Conservation (phyloP, 2,329 filamentous ascomycete genomes). For the Aspergillus fructus region DNA sequence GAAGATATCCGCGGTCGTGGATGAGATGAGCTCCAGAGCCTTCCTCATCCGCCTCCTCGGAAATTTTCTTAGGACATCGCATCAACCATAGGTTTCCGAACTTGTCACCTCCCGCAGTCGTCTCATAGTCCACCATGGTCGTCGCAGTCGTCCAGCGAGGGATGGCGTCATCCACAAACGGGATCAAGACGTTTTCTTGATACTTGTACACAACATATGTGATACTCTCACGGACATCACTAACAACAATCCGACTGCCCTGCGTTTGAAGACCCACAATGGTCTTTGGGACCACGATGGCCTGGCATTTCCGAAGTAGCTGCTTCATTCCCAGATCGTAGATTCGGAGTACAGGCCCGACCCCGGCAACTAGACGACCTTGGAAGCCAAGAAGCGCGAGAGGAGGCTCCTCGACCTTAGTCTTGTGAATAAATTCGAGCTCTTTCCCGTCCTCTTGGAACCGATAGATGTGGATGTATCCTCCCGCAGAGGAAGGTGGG, state of each 20-base stretch:
- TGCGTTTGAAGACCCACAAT: constrained; percentile 88
- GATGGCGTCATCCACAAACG: constrained; percentile 88
- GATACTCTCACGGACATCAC: constrained; percentile 88
- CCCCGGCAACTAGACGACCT: constrained; percentile 80
- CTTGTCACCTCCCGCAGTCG: constrained; percentile 90
- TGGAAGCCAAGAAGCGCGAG: constrained; percentile 92
- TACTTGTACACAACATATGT: constrained; percentile 93
- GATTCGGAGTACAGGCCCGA: constrained; percentile 77
- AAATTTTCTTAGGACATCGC: constrained; percentile 80
- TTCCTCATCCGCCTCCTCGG: constrained; percentile 87
- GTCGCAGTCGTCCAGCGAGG: constrained; percentile 87
- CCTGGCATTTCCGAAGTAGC: constrained; percentile 86
- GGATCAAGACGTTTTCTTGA: constrained; percentile 85
- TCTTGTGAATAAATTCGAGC: constrained; percentile 95
- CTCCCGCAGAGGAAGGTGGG: constrained; percentile 72
- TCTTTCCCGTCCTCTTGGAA: constrained; percentile 84
- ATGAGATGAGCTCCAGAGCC: constrained; percentile 86
- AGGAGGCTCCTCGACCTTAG: constrained; percentile 84
- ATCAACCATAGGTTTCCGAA: constrained; percentile 96
- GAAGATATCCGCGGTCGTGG: constrained; percentile 85
- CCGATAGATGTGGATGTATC: constrained; percentile 89
- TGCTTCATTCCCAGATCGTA: constrained; percentile 94
- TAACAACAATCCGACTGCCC: constrained; percentile 85
- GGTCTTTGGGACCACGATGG: constrained; percentile 73
- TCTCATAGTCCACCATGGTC: constrained; percentile 97